Evolutionary conservation across 495 filamentous ascomycete genomes (phyloP).

Genomic region (Podospora anserina): DNA sequence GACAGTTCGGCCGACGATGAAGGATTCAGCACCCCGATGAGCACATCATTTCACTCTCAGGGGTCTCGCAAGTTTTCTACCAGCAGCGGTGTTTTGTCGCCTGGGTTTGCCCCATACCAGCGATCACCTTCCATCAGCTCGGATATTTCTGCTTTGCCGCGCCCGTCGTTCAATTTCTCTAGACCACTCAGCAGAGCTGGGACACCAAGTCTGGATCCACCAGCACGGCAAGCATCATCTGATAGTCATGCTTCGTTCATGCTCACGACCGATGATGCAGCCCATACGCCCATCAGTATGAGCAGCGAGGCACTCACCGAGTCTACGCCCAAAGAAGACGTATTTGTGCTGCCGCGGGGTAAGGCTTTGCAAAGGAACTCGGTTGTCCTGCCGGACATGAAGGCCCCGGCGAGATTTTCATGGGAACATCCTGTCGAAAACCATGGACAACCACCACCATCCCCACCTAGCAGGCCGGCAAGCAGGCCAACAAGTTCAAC

Average conservation of each 20-base stretch:
- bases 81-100: slow-evolving; percentile 61
- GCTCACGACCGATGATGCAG: slow-evolving; percentile 52
- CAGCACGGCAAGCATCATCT: slow-evolving; percentile 55
- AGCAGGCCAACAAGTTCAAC: slow-evolving; percentile 51
- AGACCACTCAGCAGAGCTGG: slow-evolving; percentile 79
- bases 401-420: slow-evolving; percentile 53
- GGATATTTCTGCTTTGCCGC: slow-evolving; percentile 62
- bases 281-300: slow-evolving; percentile 62
- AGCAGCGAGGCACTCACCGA: slow-evolving; percentile 54
- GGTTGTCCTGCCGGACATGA: slow-evolving; percentile 58
- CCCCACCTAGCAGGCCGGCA: slow-evolving; percentile 50
- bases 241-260: slow-evolving; percentile 63
- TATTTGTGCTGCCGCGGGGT: slow-evolving; percentile 77
- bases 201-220: slow-evolving; percentile 58
- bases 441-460: slow-evolving; percentile 50
- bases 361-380: slow-evolving; percentile 68
- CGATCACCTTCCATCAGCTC: slow-evolving; percentile 82
- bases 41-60: slow-evolving; percentile 45
- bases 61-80: slow-evolving; percentile 59
- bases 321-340: slow-evolving; percentile 55
- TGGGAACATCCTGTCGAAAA: slow-evolving; percentile 55
- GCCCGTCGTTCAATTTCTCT: slow-evolving; percentile 89
- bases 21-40: slow-evolving; percentile 27
- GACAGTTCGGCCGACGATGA: slow-evolving; percentile 42
- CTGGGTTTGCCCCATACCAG: slow-evolving; percentile 50